Percentiles rank a stretch among this genome's conserved stretches.
Conservation (phyloP, 139 green algal species). For the Coelastrella sp. region DNA sequence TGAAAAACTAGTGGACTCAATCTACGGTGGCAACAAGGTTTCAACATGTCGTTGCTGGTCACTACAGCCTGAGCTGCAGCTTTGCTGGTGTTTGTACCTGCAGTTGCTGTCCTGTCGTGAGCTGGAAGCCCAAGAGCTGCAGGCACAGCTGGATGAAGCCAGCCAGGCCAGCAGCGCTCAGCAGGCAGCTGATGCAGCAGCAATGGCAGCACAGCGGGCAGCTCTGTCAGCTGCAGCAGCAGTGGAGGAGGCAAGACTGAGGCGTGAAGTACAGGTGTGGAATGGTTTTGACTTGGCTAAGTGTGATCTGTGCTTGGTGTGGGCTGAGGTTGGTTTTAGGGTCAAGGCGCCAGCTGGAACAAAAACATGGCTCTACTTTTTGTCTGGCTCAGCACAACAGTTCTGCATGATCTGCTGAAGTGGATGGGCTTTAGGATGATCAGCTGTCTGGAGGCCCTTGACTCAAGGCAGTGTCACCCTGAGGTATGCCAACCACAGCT, state of each 20-base stretch:
- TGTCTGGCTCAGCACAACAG: too few relatives aligned
- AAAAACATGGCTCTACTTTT: too few relatives aligned
- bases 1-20: too few relatives aligned
- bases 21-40: neutral
- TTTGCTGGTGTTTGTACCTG: neutral
- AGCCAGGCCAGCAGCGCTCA: neutral
- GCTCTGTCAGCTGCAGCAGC: slow-evolving; percentile 29
- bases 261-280: slow-evolving; percentile 51
- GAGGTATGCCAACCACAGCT: too few relatives aligned
- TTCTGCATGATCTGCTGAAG: neutral
- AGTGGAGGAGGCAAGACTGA: slow-evolving; percentile 35
- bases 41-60: neutral
- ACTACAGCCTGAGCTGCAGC: neutral
- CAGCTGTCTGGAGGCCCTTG: too few relatives aligned
- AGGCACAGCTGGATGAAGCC: slow-evolving; percentile 50
- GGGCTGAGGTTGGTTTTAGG: too few relatives aligned
- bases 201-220: slow-evolving; percentile 19
- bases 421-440: neutral
- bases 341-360: too few relatives aligned
- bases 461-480: too few relatives aligned
- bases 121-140: slow-evolving; percentile 59
- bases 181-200: slow-evolving; percentile 23
- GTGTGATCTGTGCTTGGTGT: too few relatives aligned
- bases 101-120: slow-evolving; percentile 51
- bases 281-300: too few relatives aligned